A percentile compares a stretch with the other conserved stretches of the same genome.
These are phyloP conservation scores for Hyphopichia fennica DNA, from an alignment of 1,139 yeast species.

Conservation along the genomic window DNA sequence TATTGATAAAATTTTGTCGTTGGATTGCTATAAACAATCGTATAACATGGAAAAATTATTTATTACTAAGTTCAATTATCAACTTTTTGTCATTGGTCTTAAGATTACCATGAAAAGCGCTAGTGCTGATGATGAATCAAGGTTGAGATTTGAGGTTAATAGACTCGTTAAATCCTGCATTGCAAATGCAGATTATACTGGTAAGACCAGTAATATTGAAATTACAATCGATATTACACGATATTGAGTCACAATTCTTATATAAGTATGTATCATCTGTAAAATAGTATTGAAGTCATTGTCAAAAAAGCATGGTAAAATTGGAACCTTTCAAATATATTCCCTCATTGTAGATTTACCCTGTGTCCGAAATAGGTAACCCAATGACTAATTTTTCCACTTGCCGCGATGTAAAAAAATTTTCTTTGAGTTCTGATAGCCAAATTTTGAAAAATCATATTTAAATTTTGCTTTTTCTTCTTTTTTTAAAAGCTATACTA, in stretches of 20 bases:
- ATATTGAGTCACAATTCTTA: slow-evolving; percentile 10
- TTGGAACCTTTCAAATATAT: too few species aligned
- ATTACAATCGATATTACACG: slow-evolving; percentile 64
- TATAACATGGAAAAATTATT: slow-evolving; percentile 51
- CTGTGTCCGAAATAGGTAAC: neutral
- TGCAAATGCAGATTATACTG: slow-evolving; percentile 19
- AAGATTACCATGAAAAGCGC: slow-evolving; percentile 64
- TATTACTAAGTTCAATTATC: slow-evolving; percentile 63
- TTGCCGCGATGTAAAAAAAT: neutral
- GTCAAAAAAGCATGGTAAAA: too few species aligned
- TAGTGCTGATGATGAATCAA: slow-evolving; percentile 65
- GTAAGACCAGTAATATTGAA: slow-evolving; percentile 43
- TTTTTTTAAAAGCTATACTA: too few species aligned
- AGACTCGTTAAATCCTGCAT: slow-evolving; percentile 42
- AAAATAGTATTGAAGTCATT: too few species aligned
- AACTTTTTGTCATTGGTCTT: slow-evolving; percentile 56
- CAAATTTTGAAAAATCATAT: too few species aligned
- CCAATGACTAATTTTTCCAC: neutral
- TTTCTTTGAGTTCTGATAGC: neutral
- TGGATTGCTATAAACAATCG: slow-evolving; percentile 51
- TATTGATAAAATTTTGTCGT: slow-evolving; percentile 34
- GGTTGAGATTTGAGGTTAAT: slow-evolving; percentile 53
- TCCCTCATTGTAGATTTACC: neutral
- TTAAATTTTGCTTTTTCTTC: too few species aligned
- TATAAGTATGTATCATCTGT: neutral